phyloP scores from a whole-genome alignment of 176 grass and related monocot species.

The Eragrostis curvula region DNA sequence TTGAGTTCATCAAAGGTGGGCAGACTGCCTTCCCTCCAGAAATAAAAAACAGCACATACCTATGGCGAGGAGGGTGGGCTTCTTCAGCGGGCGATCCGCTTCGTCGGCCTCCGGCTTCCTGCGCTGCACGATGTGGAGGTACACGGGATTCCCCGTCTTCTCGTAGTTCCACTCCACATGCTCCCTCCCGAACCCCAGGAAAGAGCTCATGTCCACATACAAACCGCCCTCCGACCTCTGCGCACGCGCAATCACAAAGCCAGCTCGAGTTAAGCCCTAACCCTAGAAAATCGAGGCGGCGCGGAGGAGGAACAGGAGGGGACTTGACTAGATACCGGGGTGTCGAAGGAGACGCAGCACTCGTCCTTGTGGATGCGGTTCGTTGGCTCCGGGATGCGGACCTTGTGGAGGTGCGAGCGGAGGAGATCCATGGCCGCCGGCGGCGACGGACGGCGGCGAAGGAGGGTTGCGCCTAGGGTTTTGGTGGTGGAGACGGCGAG shows the following conservation, averaged over 20 bases:
- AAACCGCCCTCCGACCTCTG: slow-evolving; percentile 85
- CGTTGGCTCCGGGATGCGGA: slow-evolving; percentile 92
- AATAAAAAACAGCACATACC: slow-evolving; percentile 49
- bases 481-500: slow-evolving; percentile 16
- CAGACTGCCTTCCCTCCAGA: neutral
- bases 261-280: slow-evolving; percentile 28
- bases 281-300: slow-evolving; percentile 17
- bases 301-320: neutral
- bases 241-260: neutral
- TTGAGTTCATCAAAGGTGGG: neutral
- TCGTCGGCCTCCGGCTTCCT: slow-evolving; percentile 69
- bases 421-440: slow-evolving; percentile 83
- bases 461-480: slow-evolving; percentile 48
- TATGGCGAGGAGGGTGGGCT: slow-evolving; percentile 90
- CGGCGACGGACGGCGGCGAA: slow-evolving; percentile 1
- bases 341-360: slow-evolving; percentile 96
- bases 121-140: slow-evolving; percentile 87
- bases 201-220: slow-evolving; percentile 87
- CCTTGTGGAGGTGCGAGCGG: slow-evolving; percentile 78
- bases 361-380: slow-evolving; percentile 96
- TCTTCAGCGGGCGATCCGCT: slow-evolving; percentile 86
- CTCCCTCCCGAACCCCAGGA: slow-evolving; percentile 89
- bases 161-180: slow-evolving; percentile 83
- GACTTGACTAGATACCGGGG: slow-evolving; percentile 49
- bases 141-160: slow-evolving; percentile 82